These are phyloP conservation scores for Rhizopogon vinicolor DNA, from an alignment of 768 basidiomycete species.

Conservation along the genomic window DNA sequence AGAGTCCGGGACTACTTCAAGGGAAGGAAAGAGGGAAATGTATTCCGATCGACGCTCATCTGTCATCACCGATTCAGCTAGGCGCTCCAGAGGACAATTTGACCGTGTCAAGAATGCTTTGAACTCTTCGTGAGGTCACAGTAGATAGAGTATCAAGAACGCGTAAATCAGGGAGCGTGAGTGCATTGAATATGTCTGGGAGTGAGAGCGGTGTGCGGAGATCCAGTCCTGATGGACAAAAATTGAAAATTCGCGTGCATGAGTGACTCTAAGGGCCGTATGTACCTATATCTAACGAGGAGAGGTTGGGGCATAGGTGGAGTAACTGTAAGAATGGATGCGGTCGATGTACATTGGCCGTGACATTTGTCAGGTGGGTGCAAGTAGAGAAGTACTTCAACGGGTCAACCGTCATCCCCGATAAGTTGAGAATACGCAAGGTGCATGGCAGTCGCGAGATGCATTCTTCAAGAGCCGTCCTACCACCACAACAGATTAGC, in stretches of 20 bases:
- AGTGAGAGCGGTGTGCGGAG: not conserved
- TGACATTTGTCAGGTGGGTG: too few relatives aligned
- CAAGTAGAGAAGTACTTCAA: too few relatives aligned
- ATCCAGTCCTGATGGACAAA: conserved; percentile 5
- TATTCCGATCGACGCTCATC: conserved; percentile 11
- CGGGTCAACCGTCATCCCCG: too few relatives aligned
- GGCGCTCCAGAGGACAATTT: conserved; percentile 13
- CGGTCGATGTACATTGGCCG: too few relatives aligned
- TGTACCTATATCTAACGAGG: too few relatives aligned
- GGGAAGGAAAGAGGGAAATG: conserved; percentile 10
- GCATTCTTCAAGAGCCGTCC: too few relatives aligned
- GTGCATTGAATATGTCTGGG: not conserved
- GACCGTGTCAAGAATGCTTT: too few relatives aligned
- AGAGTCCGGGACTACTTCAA: not conserved
- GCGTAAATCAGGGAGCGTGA: not conserved
- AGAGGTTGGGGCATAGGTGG: too few relatives aligned
- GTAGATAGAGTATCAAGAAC: not conserved
- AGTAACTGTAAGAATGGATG: too few relatives aligned
- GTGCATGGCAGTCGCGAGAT: too few relatives aligned
- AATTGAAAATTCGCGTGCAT: conserved; percentile 7
- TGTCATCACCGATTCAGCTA: conserved; percentile 10
- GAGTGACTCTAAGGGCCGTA: not conserved
- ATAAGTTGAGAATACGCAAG: too few relatives aligned
- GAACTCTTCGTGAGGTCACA: conserved; percentile 7
- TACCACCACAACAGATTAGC: too few relatives aligned